These are phyloP conservation scores for Cladosporium sp. DNA, from an alignment of 2,329 filamentous ascomycete genomes.

Conservation along the genomic window DNA sequence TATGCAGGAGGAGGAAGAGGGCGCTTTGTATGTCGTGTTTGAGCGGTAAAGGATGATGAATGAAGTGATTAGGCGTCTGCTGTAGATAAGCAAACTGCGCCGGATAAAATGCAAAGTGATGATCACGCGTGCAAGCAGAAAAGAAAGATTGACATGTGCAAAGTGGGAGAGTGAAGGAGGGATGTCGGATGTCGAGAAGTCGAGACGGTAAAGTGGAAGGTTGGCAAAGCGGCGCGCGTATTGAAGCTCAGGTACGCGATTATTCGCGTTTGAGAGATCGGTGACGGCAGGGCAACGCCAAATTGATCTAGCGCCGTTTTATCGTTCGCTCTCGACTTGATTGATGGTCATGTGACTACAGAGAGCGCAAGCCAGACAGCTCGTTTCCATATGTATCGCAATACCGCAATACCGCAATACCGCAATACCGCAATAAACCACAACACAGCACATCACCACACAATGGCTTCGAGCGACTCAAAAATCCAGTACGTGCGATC, in stretches of 20 bases:
- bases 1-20: slow-evolving; percentile 16
- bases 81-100: slow-evolving; percentile 3
- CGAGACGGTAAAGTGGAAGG: slow-evolving; percentile 2
- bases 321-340: not conserved
- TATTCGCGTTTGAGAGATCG: slow-evolving; percentile 2
- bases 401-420: not conserved
- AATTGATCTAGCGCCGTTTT: not conserved
- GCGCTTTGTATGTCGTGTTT: not conserved
- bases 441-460: slow-evolving; percentile 18
- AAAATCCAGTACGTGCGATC: slow-evolving; percentile 44
- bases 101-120: slow-evolving; percentile 2
- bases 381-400: not conserved
- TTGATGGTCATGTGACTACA: not conserved
- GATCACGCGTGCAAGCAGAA: slow-evolving; percentile 3
- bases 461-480: slow-evolving; percentile 38
- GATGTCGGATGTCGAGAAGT: not conserved
- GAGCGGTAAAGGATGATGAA: not conserved
- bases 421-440: not conserved
- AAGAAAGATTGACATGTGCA: slow-evolving; percentile 2
- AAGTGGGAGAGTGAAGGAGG: not conserved
- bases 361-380: not conserved
- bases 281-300: not conserved
- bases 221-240: not conserved
- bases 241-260: not conserved
- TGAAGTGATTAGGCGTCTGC: not conserved